A percentile compares a stretch with the other conserved stretches of the same genome.
Evolutionary conservation across 164 flowering plant species (phyloP).

Genomic region (Sedum album): DNA sequence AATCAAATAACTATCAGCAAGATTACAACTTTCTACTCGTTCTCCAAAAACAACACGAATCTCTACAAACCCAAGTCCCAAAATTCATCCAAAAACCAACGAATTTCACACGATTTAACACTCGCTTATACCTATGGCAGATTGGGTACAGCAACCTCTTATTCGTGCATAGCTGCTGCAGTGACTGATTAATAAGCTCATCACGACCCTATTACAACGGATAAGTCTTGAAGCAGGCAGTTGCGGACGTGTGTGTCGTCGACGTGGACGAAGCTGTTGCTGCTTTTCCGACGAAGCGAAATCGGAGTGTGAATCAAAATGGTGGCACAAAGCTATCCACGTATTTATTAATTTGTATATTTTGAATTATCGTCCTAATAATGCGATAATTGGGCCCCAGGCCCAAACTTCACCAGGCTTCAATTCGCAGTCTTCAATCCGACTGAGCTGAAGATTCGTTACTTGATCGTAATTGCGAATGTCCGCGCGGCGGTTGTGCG

Average conservation of each 20-base stretch:
- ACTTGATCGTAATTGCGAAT: constrained; percentile 29
- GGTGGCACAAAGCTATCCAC: background rate
- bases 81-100: background rate
- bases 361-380: too few species aligned
- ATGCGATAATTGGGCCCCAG: background rate
- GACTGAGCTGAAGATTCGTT: background rate
- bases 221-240: too few species aligned
- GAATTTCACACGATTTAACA: background rate
- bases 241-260: background rate
- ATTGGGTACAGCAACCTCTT: background rate
- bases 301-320: background rate
- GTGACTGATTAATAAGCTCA: background rate
- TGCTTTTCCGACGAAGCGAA: background rate
- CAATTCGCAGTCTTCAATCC: too few species aligned
- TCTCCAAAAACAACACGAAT: background rate
- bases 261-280: background rate
- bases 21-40: background rate
- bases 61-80: background rate
- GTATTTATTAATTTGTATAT: too few species aligned
- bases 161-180: background rate
- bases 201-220: too few species aligned
- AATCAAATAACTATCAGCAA: background rate
- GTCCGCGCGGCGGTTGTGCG: constrained; percentile 21
- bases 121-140: background rate
- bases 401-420: background rate